phyloP scores from a whole-genome alignment of 2,329 filamentous ascomycete genomes.

The Grosmannia serpens region DNA sequence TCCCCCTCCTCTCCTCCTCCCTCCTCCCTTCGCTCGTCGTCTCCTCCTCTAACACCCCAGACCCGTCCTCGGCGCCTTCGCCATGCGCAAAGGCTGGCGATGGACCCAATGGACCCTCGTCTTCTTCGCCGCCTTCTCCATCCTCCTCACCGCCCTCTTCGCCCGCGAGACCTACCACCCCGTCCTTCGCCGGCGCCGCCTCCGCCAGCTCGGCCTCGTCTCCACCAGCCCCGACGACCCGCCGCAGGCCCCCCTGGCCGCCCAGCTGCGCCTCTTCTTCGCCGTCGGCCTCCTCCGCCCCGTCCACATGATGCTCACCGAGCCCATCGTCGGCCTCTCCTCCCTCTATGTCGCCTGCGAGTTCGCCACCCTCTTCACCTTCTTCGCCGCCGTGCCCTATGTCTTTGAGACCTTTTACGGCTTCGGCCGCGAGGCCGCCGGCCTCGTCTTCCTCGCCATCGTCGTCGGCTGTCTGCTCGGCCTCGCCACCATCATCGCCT shows the following conservation, averaged over 20 bases:
- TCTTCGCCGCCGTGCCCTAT: conserved; percentile 40
- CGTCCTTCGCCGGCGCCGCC: conserved; percentile 28
- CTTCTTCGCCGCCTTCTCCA: conserved; percentile 29
- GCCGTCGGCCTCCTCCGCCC: conserved; percentile 36
- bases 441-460: conserved; percentile 33
- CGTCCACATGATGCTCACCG: conserved; percentile 45
- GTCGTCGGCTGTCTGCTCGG: conserved; percentile 34
- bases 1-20: neutral
- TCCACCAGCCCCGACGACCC: conserved; percentile 1
- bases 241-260: conserved; percentile 10
- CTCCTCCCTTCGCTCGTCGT: neutral
- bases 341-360: conserved; percentile 38
- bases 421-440: conserved; percentile 30
- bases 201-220: conserved; percentile 22
- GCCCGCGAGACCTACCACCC: conserved; percentile 47
- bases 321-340: conserved; percentile 50
- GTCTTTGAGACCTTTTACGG: conserved; percentile 32
- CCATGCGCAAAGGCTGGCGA: conserved; percentile 35
- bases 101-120: conserved; percentile 42
- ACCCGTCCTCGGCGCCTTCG: conserved; percentile 37
- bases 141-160: conserved; percentile 25
- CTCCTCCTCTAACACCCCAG: conserved; percentile 14
- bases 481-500: conserved; percentile 26
- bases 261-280: conserved; percentile 23
- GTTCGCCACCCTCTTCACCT: conserved; percentile 40